Evolutionary conservation across 2,329 filamentous ascomycete species (phyloP).

Genomic region (Neonectria ditissima): DNA sequence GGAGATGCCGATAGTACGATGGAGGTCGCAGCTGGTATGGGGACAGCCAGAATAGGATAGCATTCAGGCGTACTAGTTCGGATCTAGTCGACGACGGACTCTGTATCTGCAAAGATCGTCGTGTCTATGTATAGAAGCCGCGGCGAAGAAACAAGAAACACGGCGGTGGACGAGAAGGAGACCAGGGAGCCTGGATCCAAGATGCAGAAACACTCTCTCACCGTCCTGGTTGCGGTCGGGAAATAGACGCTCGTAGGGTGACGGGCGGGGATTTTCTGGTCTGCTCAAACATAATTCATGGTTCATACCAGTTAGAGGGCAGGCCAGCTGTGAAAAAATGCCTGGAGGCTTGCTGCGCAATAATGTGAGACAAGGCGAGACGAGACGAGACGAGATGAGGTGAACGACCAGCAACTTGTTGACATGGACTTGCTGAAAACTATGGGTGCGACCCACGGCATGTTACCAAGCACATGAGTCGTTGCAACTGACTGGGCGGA

Average conservation of each 20-base stretch:
- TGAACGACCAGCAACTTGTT: background rate
- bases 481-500: background rate
- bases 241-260: conserved; percentile 24
- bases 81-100: conserved; percentile 8
- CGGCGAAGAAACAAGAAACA: conserved; percentile 23
- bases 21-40: conserved; percentile 11
- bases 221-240: conserved; percentile 14
- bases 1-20: conserved; percentile 5
- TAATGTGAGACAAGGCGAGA: conserved; percentile 3
- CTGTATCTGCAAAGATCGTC: conserved; percentile 21
- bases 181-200: conserved; percentile 4
- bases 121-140: conserved; percentile 41
- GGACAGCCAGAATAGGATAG: conserved; percentile 2
- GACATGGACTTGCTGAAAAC: background rate
- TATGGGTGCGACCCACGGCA: background rate
- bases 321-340: conserved; percentile 3
- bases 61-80: conserved; percentile 20
- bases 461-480: background rate
- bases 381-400: conserved; percentile 14
- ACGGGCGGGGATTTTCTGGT: conserved; percentile 17
- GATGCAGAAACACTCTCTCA: conserved; percentile 17
- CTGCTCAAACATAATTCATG: background rate
- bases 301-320: conserved; percentile 12
- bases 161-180: conserved; percentile 13
- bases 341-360: conserved; percentile 16